Evolutionary conservation across 2,329 filamentous ascomycete genomes (phyloP).

Genomic region (Exutisphaerella laricina): DNA sequence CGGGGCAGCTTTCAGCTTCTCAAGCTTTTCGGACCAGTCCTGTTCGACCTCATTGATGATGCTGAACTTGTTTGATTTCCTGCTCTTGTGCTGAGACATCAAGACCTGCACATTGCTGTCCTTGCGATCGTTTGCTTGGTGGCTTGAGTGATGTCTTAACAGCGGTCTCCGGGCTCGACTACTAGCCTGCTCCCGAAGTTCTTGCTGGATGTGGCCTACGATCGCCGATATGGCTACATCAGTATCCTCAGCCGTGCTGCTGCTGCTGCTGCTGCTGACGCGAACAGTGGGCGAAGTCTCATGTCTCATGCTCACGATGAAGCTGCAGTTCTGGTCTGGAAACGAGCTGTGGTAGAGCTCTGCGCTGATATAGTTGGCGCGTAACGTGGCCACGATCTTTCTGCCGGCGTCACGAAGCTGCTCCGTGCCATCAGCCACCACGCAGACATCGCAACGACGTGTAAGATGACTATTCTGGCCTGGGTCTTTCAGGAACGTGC

Average conservation of each 20-base stretch:
- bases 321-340: slow-evolving; percentile 50
- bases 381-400: slow-evolving; percentile 71
- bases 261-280: slow-evolving; percentile 51
- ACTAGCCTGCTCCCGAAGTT: slow-evolving; percentile 71
- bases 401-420: slow-evolving; percentile 71
- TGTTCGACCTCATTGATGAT: slow-evolving; percentile 73
- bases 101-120: slow-evolving; percentile 79
- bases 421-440: slow-evolving; percentile 69
- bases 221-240: slow-evolving; percentile 72
- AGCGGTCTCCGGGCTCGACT: slow-evolving; percentile 37
- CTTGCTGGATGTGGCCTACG: slow-evolving; percentile 70
- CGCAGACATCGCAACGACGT: slow-evolving; percentile 68
- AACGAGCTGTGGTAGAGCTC: slow-evolving; percentile 59
- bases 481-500: slow-evolving; percentile 18
- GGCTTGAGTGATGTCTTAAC: slow-evolving; percentile 35
- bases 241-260: slow-evolving; percentile 48
- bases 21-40: slow-evolving; percentile 56
- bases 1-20: slow-evolving; percentile 68
- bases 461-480: slow-evolving; percentile 11
- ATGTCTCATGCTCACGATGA: slow-evolving; percentile 87
- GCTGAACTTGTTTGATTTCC: slow-evolving; percentile 82
- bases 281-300: slow-evolving; percentile 49
- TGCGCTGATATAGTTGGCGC: slow-evolving; percentile 77
- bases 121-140: slow-evolving; percentile 38
- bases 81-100: slow-evolving; percentile 73